These are phyloP conservation scores for Agrocybe praecox DNA, from an alignment of 768 basidiomycete genomes.

Conservation along the genomic window DNA sequence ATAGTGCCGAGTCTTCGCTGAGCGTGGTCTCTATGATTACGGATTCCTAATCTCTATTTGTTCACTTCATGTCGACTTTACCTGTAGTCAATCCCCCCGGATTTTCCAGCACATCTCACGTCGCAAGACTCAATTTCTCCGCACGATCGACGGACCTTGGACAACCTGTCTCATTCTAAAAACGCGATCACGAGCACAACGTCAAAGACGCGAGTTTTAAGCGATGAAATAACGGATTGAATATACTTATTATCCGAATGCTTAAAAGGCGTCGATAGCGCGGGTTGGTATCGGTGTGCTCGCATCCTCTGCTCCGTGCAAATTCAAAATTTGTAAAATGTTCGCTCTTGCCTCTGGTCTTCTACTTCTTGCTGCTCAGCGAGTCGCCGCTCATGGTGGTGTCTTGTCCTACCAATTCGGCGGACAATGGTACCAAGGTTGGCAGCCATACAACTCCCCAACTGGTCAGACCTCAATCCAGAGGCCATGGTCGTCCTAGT, in stretches of 20 bases:
- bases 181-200: constrained; percentile 7
- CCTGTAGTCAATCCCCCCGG: neutral
- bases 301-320: constrained; percentile 9
- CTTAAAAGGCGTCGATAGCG: constrained; percentile 16
- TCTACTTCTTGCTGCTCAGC: constrained; percentile 28
- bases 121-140: constrained; percentile 9
- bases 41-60: neutral
- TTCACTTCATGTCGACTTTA: neutral
- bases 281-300: constrained; percentile 11
- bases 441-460: constrained; percentile 44
- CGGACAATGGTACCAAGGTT: constrained; percentile 42
- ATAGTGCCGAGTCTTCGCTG: constrained; percentile 1
- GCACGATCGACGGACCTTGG: constrained; percentile 4
- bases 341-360: constrained; percentile 30
- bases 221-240: constrained; percentile 15
- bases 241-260: constrained; percentile 3
- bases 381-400: constrained; percentile 43
- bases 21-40: neutral
- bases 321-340: constrained; percentile 23
- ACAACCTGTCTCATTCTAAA: neutral
- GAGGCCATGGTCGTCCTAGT: constrained; percentile 49
- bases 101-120: neutral
- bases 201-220: constrained; percentile 18
- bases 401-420: constrained; percentile 43
- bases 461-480: constrained; percentile 43